These are phyloP conservation scores for Corylus americana DNA, from an alignment of 306 rosid species.

Conservation along the genomic window DNA sequence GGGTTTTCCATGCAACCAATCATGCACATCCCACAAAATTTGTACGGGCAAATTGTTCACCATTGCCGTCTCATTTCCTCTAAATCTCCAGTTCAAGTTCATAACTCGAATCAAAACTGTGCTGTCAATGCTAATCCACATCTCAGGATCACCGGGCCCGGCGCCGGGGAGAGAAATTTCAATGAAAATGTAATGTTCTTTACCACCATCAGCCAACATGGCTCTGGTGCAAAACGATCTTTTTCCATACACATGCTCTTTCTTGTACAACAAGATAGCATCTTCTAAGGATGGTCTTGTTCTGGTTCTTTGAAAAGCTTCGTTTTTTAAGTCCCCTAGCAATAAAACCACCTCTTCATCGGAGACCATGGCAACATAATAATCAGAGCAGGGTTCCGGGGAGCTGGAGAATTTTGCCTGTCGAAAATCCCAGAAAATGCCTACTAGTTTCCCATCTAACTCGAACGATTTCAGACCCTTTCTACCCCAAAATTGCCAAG, in stretches of 20 bases:
- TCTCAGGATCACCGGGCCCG: conserved; percentile 67
- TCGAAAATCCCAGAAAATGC: conserved; percentile 66
- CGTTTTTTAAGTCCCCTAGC: conserved; percentile 52
- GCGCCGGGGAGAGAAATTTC: conserved; percentile 56
- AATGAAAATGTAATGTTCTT: conserved; percentile 56
- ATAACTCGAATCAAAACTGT: conserved; percentile 44
- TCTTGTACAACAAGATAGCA: conserved; percentile 56
- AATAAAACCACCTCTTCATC: conserved; percentile 50
- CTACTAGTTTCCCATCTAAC: conserved; percentile 45
- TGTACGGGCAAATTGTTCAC: conserved; percentile 52
- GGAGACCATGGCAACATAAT: conserved; percentile 60
- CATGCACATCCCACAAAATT: conserved; percentile 75
- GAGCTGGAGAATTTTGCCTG: conserved; percentile 36
- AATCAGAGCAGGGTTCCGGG: conserved; percentile 53
- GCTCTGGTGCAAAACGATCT: conserved; percentile 53
- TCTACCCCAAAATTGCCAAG: conserved; percentile 56
- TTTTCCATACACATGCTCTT: conserved; percentile 59
- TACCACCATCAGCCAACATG: conserved; percentile 44
- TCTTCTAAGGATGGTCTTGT: conserved; percentile 46
- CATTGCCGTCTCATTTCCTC: conserved; percentile 62
- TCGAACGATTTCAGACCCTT: conserved; percentile 63
- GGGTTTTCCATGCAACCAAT: conserved; percentile 53
- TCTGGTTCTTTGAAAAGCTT: conserved; percentile 54
- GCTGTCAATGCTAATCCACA: conserved; percentile 70
- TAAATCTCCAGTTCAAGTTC: conserved; percentile 77